Evolutionary conservation across 805 yeast species (phyloP).

Genomic region (Cyberlindnera suaveolens): DNA sequence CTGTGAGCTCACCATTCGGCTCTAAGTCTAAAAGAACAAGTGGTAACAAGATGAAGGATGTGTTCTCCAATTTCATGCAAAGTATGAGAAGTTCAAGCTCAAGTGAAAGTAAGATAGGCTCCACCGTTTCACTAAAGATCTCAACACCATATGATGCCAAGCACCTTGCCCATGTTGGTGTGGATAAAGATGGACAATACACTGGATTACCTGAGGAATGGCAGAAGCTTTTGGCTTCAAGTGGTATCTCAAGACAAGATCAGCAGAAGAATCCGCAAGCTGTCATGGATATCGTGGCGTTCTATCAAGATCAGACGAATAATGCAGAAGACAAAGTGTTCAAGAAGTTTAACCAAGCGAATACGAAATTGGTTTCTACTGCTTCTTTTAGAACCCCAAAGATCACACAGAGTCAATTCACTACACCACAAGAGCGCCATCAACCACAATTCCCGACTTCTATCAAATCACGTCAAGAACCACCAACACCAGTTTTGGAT

Average conservation of each 20-base stretch:
- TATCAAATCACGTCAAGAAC: conserved; percentile 20
- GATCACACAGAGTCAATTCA: conserved; percentile 12
- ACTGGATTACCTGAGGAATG: conserved; percentile 92
- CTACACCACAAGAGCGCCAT: conserved; percentile 20
- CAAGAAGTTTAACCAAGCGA: conserved; percentile 31
- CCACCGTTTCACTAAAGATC: conserved; percentile 40
- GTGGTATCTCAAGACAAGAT: conserved; percentile 84
- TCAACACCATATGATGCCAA: conserved; percentile 90
- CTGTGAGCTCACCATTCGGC: conserved; percentile 22
- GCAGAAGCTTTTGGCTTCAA: conserved; percentile 75
- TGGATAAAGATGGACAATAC: conserved; percentile 78
- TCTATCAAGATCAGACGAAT: conserved; percentile 59
- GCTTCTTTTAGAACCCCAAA: conserved; percentile 31
- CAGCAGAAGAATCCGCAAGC: conserved; percentile 92
- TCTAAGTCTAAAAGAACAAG: conserved; percentile 30
- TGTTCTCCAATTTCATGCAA: conserved; percentile 42
- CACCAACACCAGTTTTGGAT: conserved; percentile 11
- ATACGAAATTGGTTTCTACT: conserved; percentile 22
- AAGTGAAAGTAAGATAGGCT: conserved; percentile 9
- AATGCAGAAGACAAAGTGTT: conserved; percentile 35
- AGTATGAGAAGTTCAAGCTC: conserved; percentile 37
- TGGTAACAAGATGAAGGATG: conserved; percentile 52
- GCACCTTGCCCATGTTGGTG: conserved; percentile 91
- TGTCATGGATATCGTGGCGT: conserved; percentile 84
- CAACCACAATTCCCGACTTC: conserved; percentile 19